Evolutionary conservation across 257 asterid species (phyloP).

Genomic region (Plectranthus barbatus): DNA sequence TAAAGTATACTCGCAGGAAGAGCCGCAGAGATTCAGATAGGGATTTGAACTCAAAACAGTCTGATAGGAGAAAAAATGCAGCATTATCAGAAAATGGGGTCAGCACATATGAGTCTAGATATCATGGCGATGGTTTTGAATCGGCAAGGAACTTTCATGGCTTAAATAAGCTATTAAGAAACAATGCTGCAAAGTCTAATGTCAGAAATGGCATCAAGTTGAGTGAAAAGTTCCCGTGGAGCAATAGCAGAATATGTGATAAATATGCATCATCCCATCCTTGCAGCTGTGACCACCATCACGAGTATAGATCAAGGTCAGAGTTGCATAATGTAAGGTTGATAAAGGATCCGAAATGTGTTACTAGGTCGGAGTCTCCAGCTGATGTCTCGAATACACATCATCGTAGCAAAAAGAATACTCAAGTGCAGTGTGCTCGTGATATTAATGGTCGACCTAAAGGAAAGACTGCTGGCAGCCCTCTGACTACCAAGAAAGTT

Average conservation of each 20-base stretch:
- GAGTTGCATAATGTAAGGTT: conserved; percentile 36
- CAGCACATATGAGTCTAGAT: conserved; percentile 48
- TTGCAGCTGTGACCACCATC: conserved; percentile 67
- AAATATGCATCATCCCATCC: conserved; percentile 43
- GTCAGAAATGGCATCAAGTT: conserved; percentile 54
- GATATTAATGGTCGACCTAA: conserved; percentile 53
- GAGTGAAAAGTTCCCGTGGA: conserved; percentile 42
- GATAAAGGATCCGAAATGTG: conserved; percentile 38
- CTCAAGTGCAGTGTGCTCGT: conserved; percentile 38
- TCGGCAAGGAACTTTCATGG: conserved; percentile 40
- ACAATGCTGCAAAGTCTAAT: conserved; percentile 38
- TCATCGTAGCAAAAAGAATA: conserved; percentile 41
- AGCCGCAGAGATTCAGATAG: conserved; percentile 45
- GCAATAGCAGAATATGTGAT: conserved; percentile 39
- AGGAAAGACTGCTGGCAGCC: conserved; percentile 38
- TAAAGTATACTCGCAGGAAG: conserved; percentile 56
- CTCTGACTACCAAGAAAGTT: conserved; percentile 56
- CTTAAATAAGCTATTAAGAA: conserved; percentile 41
- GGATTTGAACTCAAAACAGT: conserved; percentile 48
- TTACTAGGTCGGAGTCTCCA: conserved; percentile 36
- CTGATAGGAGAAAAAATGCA: conserved; percentile 43
- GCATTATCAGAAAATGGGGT: conserved; percentile 40
- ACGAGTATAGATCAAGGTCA: conserved; percentile 49
- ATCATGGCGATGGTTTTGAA: conserved; percentile 49
- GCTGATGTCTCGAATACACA: conserved; percentile 60